A percentile compares a stretch with the other conserved stretches of the same genome.
These are phyloP conservation scores for Baorangia bicolor DNA, from an alignment of 768 basidiomycete species.

Conservation along the genomic window DNA sequence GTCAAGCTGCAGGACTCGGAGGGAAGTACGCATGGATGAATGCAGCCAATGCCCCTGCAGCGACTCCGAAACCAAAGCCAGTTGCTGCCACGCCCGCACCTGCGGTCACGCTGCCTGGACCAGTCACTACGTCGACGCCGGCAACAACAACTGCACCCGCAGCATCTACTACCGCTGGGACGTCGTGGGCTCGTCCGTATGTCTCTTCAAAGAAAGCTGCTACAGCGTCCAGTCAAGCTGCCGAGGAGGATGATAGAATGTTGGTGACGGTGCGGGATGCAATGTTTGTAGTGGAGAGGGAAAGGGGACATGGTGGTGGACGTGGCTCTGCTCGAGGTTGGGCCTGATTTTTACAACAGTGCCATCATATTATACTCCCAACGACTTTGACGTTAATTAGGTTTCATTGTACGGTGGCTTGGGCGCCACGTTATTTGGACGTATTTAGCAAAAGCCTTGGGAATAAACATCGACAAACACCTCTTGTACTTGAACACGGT, in stretches of 20 bases:
- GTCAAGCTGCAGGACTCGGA: conserved; percentile 81
- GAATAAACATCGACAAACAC: conserved; percentile 26
- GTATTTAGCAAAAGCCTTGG: conserved; percentile 24
- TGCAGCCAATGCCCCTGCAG: conserved; percentile 49
- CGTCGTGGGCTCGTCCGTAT: conserved; percentile 64
- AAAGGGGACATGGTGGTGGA: conserved; percentile 81
- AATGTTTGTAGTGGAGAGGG: conserved; percentile 82
- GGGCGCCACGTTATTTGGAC: conserved; percentile 11
- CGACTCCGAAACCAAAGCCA: conserved; percentile 40
- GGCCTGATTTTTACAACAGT: conserved; percentile 35
- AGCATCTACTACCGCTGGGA: conserved; percentile 25
- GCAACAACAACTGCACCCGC: conserved; percentile 35
- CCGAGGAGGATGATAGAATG: conserved; percentile 59
- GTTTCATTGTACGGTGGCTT: neutral
- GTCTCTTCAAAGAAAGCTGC: conserved; percentile 50
- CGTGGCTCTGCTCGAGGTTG: conserved; percentile 72
- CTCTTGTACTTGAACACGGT: conserved; percentile 5
- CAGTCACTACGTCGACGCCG: conserved; percentile 27
- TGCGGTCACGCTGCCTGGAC: conserved; percentile 21
- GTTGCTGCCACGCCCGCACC: conserved; percentile 34
- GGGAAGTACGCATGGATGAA: conserved; percentile 91
- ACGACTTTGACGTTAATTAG: neutral
- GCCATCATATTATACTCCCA: neutral
- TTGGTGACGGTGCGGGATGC: conserved; percentile 75
- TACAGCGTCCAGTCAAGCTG: conserved; percentile 30